A percentile compares a stretch with the other conserved stretches of the same genome.
phyloP scores from a whole-genome alignment of 2,329 filamentous ascomycete species.

The Xylaria sp. region DNA sequence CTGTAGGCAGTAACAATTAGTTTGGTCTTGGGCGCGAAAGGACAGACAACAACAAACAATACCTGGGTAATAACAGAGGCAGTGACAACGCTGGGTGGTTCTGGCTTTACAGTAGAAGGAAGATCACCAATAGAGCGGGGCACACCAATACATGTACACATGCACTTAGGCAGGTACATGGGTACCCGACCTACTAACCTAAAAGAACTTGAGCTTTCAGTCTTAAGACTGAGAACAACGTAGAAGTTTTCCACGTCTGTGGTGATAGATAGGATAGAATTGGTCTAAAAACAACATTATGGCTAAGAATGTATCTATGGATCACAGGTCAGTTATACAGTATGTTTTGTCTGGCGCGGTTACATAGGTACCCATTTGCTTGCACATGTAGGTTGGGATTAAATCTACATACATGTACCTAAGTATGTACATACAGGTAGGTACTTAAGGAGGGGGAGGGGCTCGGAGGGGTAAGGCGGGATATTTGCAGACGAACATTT shows the following conservation, averaged over 20 bases:
- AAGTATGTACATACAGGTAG: too few species aligned
- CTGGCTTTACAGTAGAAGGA: slow-evolving; percentile 29
- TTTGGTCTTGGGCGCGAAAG: slow-evolving; percentile 27
- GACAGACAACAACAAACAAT: slow-evolving; percentile 29
- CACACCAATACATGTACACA: slow-evolving; percentile 23
- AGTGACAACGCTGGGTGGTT: slow-evolving; percentile 24
- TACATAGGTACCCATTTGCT: too few species aligned
- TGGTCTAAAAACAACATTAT: background rate
- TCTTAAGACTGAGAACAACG: background rate
- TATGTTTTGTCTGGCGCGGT: too few species aligned
- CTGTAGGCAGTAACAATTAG: slow-evolving; percentile 27
- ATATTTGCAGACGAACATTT: too few species aligned
- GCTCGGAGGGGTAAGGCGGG: too few species aligned
- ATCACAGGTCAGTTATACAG: too few species aligned
- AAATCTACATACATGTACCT: too few species aligned
- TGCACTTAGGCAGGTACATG: background rate
- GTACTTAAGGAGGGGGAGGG: too few species aligned
- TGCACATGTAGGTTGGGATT: too few species aligned
- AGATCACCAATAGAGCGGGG: slow-evolving; percentile 24
- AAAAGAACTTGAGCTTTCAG: background rate
- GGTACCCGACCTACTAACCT: background rate
- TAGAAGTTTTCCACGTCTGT: too few species aligned
- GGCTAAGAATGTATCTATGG: too few species aligned
- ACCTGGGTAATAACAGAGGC: slow-evolving; percentile 5
- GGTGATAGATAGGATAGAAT: background rate